Evolutionary conservation across 495 filamentous ascomycete species (phyloP).

Genomic region (Jackrogersella minutella): DNA sequence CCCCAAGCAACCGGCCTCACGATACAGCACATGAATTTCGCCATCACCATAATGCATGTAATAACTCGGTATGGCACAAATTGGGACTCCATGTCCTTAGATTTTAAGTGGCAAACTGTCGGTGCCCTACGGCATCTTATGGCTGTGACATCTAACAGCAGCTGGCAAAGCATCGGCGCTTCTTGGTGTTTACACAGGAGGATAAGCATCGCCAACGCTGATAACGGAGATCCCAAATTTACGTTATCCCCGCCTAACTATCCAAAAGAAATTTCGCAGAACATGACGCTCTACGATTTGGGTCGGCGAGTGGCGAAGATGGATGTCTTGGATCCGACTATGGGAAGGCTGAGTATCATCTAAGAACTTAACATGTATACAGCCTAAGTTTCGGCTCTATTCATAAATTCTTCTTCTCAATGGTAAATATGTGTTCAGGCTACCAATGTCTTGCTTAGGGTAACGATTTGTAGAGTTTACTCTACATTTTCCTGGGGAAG

Average conservation of each 20-base stretch:
- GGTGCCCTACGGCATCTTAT: not conserved
- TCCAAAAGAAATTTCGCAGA: not conserved
- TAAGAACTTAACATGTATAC: not conserved
- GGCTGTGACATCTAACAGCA: not conserved
- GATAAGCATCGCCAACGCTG: not conserved
- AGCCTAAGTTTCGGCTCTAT: not conserved
- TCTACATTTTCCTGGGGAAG: not conserved
- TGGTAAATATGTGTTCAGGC: not conserved
- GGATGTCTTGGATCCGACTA: not conserved
- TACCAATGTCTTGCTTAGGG: not conserved
- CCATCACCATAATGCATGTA: not conserved
- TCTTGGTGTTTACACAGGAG: not conserved
- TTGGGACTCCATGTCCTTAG: not conserved
- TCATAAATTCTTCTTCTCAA: not conserved
- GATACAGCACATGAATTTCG: conserved; percentile 1
- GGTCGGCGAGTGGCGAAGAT: not conserved
- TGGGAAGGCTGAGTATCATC: not conserved
- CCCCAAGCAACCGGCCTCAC: not conserved
- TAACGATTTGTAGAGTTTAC: not conserved
- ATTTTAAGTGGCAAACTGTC: not conserved
- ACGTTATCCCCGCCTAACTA: not conserved
- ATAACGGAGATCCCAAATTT: not conserved
- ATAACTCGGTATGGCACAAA: not conserved
- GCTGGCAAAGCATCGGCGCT: not conserved
- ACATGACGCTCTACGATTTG: not conserved